Percentiles rank a stretch among this genome's conserved stretches.
Evolutionary conservation across 345 rosid genomes (phyloP).

Genomic region (Clausena lansium): DNA sequence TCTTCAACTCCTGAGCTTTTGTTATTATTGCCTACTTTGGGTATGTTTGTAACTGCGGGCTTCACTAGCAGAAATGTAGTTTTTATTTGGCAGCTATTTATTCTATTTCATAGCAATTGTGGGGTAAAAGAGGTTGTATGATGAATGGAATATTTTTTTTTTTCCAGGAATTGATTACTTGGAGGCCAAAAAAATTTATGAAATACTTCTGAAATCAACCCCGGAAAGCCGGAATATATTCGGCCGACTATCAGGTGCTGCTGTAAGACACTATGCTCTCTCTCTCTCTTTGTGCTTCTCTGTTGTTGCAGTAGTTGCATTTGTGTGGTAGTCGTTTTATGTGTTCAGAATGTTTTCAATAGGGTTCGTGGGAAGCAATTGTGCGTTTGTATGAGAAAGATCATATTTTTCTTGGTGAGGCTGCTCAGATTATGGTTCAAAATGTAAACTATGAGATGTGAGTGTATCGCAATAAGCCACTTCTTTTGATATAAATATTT

Average conservation of each 20-base stretch:
- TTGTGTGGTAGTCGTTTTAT: not conserved
- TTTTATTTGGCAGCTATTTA: no score
- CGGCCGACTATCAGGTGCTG: constrained; percentile 89
- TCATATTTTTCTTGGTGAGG: constrained; percentile 88
- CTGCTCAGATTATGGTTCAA: constrained; percentile 85
- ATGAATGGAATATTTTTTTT: constrained; percentile 16
- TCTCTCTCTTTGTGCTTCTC: not conserved
- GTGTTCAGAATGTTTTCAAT: constrained; percentile 2
- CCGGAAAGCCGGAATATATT: constrained; percentile 88
- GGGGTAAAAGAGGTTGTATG: not conserved
- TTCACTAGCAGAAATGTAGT: no score
- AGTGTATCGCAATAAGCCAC: constrained; percentile 21
- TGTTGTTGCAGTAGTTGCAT: not conserved
- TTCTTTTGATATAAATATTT: constrained; percentile 5
- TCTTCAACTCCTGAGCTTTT: no score
- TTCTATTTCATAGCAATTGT: no score
- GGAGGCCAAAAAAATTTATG: constrained; percentile 78
- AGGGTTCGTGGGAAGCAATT: constrained; percentile 95
- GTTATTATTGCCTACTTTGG: no score
- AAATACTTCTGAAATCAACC: constrained; percentile 66
- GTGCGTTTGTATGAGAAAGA: constrained; percentile 81
- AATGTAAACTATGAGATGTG: constrained; percentile 96
- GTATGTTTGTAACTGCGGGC: no score
- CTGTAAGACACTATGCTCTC: constrained; percentile 51
- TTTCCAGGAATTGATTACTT: constrained; percentile 70